These are phyloP conservation scores for Diphasiastrum complanatum DNA, from an alignment of 83 land plant genomes.

Conservation along the genomic window DNA sequence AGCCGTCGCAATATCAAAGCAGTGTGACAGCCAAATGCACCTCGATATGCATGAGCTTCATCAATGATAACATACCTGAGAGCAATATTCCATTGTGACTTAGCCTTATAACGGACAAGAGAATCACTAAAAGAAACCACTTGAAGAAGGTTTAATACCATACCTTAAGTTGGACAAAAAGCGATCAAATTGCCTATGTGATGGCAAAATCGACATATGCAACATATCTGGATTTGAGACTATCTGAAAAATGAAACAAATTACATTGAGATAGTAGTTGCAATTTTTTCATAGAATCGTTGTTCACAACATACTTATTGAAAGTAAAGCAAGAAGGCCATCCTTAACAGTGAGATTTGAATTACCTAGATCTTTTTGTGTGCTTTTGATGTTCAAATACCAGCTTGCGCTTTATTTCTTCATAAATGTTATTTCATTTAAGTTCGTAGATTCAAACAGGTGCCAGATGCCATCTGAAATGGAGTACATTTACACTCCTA, in stretches of 20 bases:
- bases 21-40: constrained; percentile 97
- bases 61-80: constrained; percentile 85
- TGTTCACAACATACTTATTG: too few species aligned
- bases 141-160: neutral
- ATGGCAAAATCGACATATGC: constrained; percentile 87
- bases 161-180: constrained; percentile 82
- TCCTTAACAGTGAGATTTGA: too few species aligned
- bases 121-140: neutral
- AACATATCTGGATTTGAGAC: constrained; percentile 98
- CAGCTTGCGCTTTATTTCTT: too few species aligned
- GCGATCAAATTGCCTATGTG: constrained; percentile 68
- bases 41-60: constrained; percentile 95
- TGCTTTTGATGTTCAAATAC: too few species aligned
- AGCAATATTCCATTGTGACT: constrained; percentile 5
- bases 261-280: too few species aligned
- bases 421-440: too few species aligned
- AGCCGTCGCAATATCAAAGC: constrained; percentile 80
- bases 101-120: neutral
- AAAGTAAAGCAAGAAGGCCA: too few species aligned
- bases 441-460: too few species aligned
- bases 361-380: too few species aligned
- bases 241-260: constrained; percentile 40
- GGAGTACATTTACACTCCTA: too few species aligned
- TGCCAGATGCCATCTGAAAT: too few species aligned
- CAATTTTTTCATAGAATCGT: too few species aligned